These are phyloP conservation scores for Gaultheria prostrata DNA, from an alignment of 148 eudicot species.

Conservation along the genomic window DNA sequence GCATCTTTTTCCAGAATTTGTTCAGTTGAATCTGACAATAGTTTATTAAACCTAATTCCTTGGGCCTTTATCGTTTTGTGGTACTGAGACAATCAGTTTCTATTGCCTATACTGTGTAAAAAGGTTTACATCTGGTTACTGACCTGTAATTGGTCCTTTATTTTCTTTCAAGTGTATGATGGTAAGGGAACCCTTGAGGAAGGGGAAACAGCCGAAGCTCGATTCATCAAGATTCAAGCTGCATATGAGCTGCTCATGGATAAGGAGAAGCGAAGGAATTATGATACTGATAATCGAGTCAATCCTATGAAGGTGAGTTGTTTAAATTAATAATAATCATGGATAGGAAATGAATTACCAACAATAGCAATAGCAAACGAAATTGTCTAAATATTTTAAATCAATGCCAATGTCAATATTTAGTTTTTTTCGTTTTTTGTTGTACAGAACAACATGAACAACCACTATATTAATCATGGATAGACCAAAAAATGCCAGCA, in stretches of 20 bases:
- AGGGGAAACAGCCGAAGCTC: constrained; percentile 95
- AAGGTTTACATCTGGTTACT: constrained; percentile 11
- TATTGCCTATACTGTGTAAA: neutral
- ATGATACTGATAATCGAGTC: constrained; percentile 75
- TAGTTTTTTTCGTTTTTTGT: neutral
- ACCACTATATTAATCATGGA: neutral
- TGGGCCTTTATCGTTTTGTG: neutral
- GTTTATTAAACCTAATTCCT: neutral
- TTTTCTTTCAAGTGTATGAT: constrained; percentile 63
- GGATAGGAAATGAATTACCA: neutral
- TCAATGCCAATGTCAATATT: too few relatives aligned
- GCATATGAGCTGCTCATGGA: constrained; percentile 95
- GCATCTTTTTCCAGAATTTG: neutral
- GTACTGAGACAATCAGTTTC: neutral
- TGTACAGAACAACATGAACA: neutral
- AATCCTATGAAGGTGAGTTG: constrained; percentile 91
- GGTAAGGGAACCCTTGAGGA: constrained; percentile 92
- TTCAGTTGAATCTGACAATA: neutral
- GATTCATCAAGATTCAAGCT: constrained; percentile 96
- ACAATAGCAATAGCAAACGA: neutral
- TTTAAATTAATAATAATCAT: neutral
- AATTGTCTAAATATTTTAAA: neutral
- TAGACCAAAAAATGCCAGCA: neutral
- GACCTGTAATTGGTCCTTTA: constrained; percentile 20
- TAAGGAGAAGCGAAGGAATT: constrained; percentile 62